Evolutionary conservation across 768 basidiomycete species (phyloP).

Genomic region (Candolleomyces efflorescens): DNA sequence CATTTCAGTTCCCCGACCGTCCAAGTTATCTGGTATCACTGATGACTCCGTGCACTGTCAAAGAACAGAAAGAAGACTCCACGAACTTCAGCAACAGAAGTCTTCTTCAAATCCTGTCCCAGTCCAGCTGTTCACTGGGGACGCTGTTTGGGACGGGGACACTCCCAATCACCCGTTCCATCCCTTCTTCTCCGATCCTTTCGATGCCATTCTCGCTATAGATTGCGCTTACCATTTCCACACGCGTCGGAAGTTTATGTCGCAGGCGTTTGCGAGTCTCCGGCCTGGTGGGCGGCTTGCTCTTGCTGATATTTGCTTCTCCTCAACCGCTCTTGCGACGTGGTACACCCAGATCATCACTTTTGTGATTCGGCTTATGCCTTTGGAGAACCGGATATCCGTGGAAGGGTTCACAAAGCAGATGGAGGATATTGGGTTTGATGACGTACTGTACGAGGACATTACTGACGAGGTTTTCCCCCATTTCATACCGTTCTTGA

Average conservation of each 20-base stretch:
- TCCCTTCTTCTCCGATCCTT: slow-evolving; percentile 21
- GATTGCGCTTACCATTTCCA: slow-evolving; percentile 72
- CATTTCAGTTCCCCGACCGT: slow-evolving; percentile 41
- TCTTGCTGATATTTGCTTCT: slow-evolving; percentile 60
- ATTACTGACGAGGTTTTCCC: slow-evolving; percentile 57
- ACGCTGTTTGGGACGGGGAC: slow-evolving; percentile 40
- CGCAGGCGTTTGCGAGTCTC: slow-evolving; percentile 44
- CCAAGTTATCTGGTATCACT: slow-evolving; percentile 53
- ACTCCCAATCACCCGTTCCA: slow-evolving; percentile 43
- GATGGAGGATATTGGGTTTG: slow-evolving; percentile 43
- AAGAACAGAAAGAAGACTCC: slow-evolving; percentile 41
- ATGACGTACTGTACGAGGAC: slow-evolving; percentile 51
- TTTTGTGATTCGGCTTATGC: slow-evolving; percentile 39
- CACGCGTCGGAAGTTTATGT: slow-evolving; percentile 47
- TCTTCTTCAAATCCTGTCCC: slow-evolving; percentile 15
- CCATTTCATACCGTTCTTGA: slow-evolving; percentile 48
- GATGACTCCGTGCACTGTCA: slow-evolving; percentile 44
- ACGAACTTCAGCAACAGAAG: slow-evolving; percentile 18
- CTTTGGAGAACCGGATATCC: slow-evolving; percentile 45
- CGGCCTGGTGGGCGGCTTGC: slow-evolving; percentile 48
- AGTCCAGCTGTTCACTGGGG: slow-evolving; percentile 41
- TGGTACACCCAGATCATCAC: slow-evolving; percentile 22
- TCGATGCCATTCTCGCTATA: slow-evolving; percentile 52
- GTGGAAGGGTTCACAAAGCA: slow-evolving; percentile 35
- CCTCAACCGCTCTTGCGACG: slow-evolving; percentile 20